phyloP scores from a whole-genome alignment of 345 rosid species.

The Hibiscus trionum region DNA sequence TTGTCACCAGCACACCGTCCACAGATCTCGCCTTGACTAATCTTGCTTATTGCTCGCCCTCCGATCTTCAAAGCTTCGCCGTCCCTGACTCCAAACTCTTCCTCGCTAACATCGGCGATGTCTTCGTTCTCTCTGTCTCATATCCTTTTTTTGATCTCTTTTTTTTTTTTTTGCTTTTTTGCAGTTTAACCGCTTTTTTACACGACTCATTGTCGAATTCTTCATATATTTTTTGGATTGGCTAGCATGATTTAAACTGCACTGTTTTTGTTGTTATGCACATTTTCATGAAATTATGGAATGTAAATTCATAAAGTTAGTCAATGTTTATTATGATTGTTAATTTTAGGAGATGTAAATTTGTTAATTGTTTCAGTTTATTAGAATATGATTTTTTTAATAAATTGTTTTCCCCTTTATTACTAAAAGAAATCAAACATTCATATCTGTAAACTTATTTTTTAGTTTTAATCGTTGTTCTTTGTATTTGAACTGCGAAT shows the following conservation, averaged over 20 bases:
- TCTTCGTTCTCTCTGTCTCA: conserved; percentile 64
- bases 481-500: not conserved
- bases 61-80: conserved; percentile 77
- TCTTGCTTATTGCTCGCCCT: conserved; percentile 73
- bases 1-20: conserved; percentile 66
- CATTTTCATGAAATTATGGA: not conserved
- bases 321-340: not conserved
- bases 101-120: conserved; percentile 55
- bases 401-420: not conserved
- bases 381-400: not conserved
- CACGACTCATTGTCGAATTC: not conserved
- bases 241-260: not conserved
- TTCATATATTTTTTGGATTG: conserved; percentile 1
- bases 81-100: conserved; percentile 67
- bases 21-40: conserved; percentile 81
- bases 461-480: not conserved
- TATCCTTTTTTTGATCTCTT: conserved; percentile 48
- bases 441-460: not conserved
- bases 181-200: not conserved
- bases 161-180: not conserved
- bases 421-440: not conserved
- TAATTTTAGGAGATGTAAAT: not conserved
- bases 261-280: not conserved
- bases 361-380: not conserved
- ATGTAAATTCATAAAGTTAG: not conserved